Evolutionary conservation across 2,329 filamentous ascomycete genomes (phyloP).

Genomic region (Colletotrichum chrysophilum): DNA sequence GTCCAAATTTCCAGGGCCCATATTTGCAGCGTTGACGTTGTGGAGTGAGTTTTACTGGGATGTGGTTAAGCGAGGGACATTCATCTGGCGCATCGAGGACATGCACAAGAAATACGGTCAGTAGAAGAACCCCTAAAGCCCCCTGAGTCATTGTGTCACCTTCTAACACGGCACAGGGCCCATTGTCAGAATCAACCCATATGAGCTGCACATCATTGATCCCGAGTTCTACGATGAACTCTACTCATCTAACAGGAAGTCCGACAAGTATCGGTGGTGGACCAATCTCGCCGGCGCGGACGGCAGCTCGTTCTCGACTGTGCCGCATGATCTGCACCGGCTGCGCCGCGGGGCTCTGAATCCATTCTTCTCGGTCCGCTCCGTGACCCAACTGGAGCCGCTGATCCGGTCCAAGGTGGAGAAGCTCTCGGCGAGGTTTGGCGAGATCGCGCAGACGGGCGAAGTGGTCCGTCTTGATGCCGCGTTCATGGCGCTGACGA

Average conservation of each 20-base stretch:
- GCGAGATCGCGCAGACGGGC: constrained; percentile 28
- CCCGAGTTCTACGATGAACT: constrained; percentile 28
- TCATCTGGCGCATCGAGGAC: constrained; percentile 34
- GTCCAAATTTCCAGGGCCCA: constrained; percentile 13
- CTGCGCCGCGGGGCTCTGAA: constrained; percentile 43
- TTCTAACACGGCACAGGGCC: constrained; percentile 25
- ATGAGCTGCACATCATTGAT: constrained; percentile 34
- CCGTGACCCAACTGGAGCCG: constrained; percentile 38
- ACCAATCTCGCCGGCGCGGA: constrained; percentile 22
- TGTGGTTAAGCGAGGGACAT: constrained; percentile 33
- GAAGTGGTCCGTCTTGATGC: constrained; percentile 23
- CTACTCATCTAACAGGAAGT: constrained; percentile 2
- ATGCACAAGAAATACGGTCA: constrained; percentile 39
- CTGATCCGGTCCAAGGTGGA: constrained; percentile 36
- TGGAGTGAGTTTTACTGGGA: constrained; percentile 40
- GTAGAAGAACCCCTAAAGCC: background rate
- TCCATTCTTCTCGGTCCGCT: constrained; percentile 46
- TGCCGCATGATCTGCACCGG: constrained; percentile 44
- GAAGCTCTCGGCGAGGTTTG: constrained; percentile 29
- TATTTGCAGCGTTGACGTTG: constrained; percentile 32
- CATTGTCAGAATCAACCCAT: constrained; percentile 35
- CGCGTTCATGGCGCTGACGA: constrained; percentile 32
- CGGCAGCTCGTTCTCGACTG: constrained; percentile 32
- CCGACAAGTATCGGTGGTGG: constrained; percentile 23
- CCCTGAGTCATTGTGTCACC: background rate